Base-by-base conservation (phyloP, 1,284 basidiomycete species). In the Cerioporus squamosus region DNA sequence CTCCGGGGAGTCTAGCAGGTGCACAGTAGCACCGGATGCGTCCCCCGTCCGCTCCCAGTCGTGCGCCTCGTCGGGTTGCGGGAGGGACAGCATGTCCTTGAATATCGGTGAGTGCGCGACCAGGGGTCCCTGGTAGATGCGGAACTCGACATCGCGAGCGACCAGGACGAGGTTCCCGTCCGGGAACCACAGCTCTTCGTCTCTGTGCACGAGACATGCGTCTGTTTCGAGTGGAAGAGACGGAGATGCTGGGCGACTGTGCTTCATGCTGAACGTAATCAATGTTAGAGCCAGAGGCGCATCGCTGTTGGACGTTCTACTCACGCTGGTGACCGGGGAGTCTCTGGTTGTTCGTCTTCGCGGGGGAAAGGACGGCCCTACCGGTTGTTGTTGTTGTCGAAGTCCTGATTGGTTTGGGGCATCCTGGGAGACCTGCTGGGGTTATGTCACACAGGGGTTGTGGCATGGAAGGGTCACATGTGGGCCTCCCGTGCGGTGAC, bases 401-500 rank as follows among this genome's bases (percentile, higher is more conserved):
- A 2, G 24, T 9, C 15, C 17, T 26, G 38, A 17, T 24, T 26
- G 48, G 8, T 7, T 26, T 26, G 38, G 23, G 18, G 18, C 23
- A 40, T 20, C 36, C 49, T 42, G 39, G 39, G 49, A 51, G 36
- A 8, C 10, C 5, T 26, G 39, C 14, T 38, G 49, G 49, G 38
- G 38, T 40, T 42, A 24, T 17, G 15, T 51, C 39, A 23, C 49
- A 51, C 49, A 51, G 49, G 38, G 47, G n/a, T n/a, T n/a, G n/a
- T n/a, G n/a, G n/a, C n/a, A n/a, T n/a, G n/a, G n/a, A n/a, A n/a
- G 49, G 39, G 49, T 51, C 49, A 51, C 49, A 51, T 51, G 48
- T n/a, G 24, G 15, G 84, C 97, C 47, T 82, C 96, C 59, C 81
- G 86, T 42, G 90, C 97, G 75, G 96, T 96, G 0, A 36, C 33